These are phyloP conservation scores for Begonia loranthoides DNA, from an alignment of 306 rosid species.

Conservation along the genomic window DNA sequence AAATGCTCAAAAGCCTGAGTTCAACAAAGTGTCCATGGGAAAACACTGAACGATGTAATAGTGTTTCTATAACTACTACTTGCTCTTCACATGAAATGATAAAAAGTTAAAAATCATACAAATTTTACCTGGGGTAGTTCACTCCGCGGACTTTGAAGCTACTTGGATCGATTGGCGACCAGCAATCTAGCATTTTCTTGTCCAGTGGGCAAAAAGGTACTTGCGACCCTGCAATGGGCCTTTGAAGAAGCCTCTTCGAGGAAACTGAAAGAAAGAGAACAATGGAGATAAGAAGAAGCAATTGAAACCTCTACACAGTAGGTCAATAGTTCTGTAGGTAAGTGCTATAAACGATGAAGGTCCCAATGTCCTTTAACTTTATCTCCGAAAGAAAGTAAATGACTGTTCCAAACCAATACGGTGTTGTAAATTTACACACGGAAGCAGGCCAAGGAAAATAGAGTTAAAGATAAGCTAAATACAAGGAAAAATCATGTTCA, in stretches of 20 bases:
- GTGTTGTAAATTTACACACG: no score
- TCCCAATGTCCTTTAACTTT: no score
- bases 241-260: constrained; percentile 62
- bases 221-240: constrained; percentile 87
- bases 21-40: no score
- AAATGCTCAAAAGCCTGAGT: not conserved
- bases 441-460: no score
- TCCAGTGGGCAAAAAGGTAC: constrained; percentile 84
- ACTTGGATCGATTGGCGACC: constrained; percentile 81
- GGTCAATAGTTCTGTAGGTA: not conserved
- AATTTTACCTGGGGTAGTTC: constrained; percentile 70
- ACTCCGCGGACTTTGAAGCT: constrained; percentile 72
- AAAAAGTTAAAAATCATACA: no score
- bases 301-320: not conserved
- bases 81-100: no score
- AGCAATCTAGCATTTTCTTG: constrained; percentile 80
- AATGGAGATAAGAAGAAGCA: constrained; percentile 1
- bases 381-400: not conserved
- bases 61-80: no score
- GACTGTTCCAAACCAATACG: no score
- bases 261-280: constrained; percentile 54
- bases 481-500: not conserved
- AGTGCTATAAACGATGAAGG: no score
- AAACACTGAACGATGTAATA: no score
- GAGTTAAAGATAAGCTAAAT: not conserved